Evolutionary conservation across 106 monocot genomes (phyloP), one percentile per base, ranked within the genome.

Genomic region (Apostasia ramifera): DNA sequence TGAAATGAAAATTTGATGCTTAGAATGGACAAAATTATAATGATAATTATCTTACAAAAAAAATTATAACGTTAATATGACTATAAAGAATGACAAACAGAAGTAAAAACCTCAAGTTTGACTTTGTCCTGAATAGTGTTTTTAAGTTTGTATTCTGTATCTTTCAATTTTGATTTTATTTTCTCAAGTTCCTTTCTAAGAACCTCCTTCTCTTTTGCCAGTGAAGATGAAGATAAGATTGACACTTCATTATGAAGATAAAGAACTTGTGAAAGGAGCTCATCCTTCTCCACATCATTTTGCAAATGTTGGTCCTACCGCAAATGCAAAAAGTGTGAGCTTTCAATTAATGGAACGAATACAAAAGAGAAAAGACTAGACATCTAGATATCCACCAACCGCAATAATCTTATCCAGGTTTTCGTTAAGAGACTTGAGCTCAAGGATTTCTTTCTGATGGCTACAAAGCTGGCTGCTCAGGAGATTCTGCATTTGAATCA

Each of bases 111-210:
- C 98, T 98, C 89, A 61, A 98, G 89, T 78, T 90, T 98, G 44
- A 77, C 79, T 77, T 83, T 98, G 5, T 98, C 98, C 68, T 90
- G 90, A 4, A 93, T 78, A 52, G 81, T 54, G 71, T 90, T 98
- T 62, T 81, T 98, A 60, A 98, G 81, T 66, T 93, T 98, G 42
- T 79, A 81, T 54, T 98, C 93, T 11, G 90, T 79, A 58, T 98
- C 98, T 77, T 90, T 98, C 58, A 93, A 67, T 70, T 90, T 98
- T 47, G 54, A 10, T 74, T 88, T 90, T 63, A 79, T 74, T 79
- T 80, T 92, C 6, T 93, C 93, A 66, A 93, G 83, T 40, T 98
- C 92, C 77, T 93, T 98, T 68, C 90, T 75, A 8, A 93, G 44
- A 64, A 75, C 66, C 69, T 98, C 97, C 57, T 81, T 98, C 77